phyloP scores from a whole-genome alignment of 2,329 filamentous ascomycete genomes.

The Endocalyx cinctus region DNA sequence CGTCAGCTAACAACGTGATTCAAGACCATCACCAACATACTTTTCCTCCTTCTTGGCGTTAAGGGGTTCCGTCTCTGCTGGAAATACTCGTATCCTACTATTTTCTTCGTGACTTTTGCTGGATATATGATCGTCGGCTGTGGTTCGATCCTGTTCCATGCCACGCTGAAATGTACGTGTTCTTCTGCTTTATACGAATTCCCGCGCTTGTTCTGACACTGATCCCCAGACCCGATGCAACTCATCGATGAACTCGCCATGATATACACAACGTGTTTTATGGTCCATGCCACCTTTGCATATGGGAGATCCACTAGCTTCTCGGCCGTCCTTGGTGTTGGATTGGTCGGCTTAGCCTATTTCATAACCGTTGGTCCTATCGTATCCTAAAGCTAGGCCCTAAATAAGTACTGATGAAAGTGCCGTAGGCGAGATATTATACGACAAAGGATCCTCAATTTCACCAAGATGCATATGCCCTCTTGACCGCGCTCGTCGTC shows the following conservation, averaged over 20 bases:
- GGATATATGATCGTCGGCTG: constrained; percentile 52
- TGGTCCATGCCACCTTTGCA: constrained; percentile 65
- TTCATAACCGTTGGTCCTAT: constrained; percentile 65
- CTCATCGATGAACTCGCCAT: constrained; percentile 57
- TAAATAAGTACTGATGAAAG: constrained; percentile 10
- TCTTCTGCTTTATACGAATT: not conserved
- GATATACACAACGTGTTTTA: constrained; percentile 56
- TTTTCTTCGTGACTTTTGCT: constrained; percentile 64
- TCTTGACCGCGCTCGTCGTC: constrained; percentile 66
- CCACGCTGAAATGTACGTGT: constrained; percentile 49
- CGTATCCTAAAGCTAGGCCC: constrained; percentile 1
- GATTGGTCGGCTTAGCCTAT: constrained; percentile 50
- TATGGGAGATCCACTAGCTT: constrained; percentile 54
- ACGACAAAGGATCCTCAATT: constrained; percentile 77
- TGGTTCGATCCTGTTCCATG: constrained; percentile 53
- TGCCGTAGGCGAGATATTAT: constrained; percentile 56
- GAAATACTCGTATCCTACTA: constrained; percentile 65
- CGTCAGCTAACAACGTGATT: not conserved
- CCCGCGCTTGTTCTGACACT: constrained; percentile 4
- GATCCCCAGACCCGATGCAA: constrained; percentile 49
- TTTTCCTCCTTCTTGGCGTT: constrained; percentile 74
- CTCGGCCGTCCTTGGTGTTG: constrained; percentile 50
- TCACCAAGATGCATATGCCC: constrained; percentile 74
- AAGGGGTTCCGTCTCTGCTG: constrained; percentile 72
- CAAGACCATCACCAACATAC: constrained; percentile 70